These are phyloP conservation scores for Saccharum spontaneum DNA, from an alignment of 176 grass and related monocot species.

Conservation along the genomic window DNA sequence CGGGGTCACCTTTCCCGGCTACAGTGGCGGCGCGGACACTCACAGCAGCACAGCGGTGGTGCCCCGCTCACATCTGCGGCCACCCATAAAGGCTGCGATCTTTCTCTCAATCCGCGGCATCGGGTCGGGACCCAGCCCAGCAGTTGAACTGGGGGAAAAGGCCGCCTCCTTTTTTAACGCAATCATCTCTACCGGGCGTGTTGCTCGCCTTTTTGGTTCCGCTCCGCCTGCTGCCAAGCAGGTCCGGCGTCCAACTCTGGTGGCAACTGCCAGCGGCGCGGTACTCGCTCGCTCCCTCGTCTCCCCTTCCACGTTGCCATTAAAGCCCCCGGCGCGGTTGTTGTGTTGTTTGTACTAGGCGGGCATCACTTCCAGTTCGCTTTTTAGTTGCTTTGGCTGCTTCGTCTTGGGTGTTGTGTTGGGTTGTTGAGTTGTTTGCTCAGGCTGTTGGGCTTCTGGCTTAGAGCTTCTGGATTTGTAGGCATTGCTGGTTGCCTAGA, in stretches of 20 bases:
- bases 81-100: slow-evolving; percentile 44
- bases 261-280: slow-evolving; percentile 39
- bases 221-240: slow-evolving; percentile 25
- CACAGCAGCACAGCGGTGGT: background rate
- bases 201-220: slow-evolving; percentile 39
- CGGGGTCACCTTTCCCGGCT: slow-evolving; percentile 20
- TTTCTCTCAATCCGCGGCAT: slow-evolving; percentile 40
- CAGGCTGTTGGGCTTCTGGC: background rate
- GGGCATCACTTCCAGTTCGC: slow-evolving; percentile 27
- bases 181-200: slow-evolving; percentile 36
- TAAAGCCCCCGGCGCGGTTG: slow-evolving; percentile 41
- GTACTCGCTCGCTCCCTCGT: slow-evolving; percentile 22
- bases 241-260: slow-evolving; percentile 41
- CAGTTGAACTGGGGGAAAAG: slow-evolving; percentile 4
- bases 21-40: slow-evolving; percentile 47
- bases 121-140: slow-evolving; percentile 34
- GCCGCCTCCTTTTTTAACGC: slow-evolving; percentile 32
- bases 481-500: slow-evolving; percentile 28
- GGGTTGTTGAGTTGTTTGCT: slow-evolving; percentile 29
- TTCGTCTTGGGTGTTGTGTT: slow-evolving; percentile 1
- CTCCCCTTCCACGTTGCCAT: slow-evolving; percentile 28
- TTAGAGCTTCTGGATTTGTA: slow-evolving; percentile 44
- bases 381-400: slow-evolving; percentile 20
- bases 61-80: slow-evolving; percentile 25
- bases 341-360: slow-evolving; percentile 54